Evolutionary conservation across 2,329 filamentous ascomycete species (phyloP), one percentile per base, ranked within the genome.

Genomic region (Ophiostoma piceae): DNA sequence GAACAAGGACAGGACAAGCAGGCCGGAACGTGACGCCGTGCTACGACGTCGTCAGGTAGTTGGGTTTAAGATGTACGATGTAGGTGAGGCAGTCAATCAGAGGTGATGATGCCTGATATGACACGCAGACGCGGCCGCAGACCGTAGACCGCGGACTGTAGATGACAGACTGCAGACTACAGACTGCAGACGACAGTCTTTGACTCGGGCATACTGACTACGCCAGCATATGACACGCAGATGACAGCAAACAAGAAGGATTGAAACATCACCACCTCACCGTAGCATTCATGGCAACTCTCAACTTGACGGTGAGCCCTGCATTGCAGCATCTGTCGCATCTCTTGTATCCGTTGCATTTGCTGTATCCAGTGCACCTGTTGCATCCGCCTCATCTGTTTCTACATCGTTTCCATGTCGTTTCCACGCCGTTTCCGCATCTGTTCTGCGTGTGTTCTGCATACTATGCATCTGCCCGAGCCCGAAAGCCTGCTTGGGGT

Each of bases 401-500:
- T 16, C 51, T 26, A 9, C 51, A 19, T 22, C 26, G n/a, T 57
- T 57, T 47, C 43, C 19, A 47, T 16, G 16, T n/a, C 6, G 43
- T 47, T 47, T 47, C 43, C 43, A 47, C 43, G 43, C 19, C 43
- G 43, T 57, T 26, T 57, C 51, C 26, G 8, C 51, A 57, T 29
- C 51, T 57, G n/a, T 57, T 19, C 51, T 57, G 51, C 51, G 14
- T 54, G n/a, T 54, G 22, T 54, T 26, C 51, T 54, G 51, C 51
- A 57, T 57, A 4, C 9, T 57, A 6, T 57, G 51, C 51, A 57
- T 57, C 51, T 26, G 51, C 22, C 51, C 51, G 51, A 57, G 51
- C 51, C 51, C 51, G 51, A 57, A 57, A 57, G 51, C 51, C 51
- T 57, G 51, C 22, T 57, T 57, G 26, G 51, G 51, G 22, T 57